These are phyloP conservation scores for Amphicarpaea edgeworthii DNA, from an alignment of 306 rosid species.

Conservation along the genomic window DNA sequence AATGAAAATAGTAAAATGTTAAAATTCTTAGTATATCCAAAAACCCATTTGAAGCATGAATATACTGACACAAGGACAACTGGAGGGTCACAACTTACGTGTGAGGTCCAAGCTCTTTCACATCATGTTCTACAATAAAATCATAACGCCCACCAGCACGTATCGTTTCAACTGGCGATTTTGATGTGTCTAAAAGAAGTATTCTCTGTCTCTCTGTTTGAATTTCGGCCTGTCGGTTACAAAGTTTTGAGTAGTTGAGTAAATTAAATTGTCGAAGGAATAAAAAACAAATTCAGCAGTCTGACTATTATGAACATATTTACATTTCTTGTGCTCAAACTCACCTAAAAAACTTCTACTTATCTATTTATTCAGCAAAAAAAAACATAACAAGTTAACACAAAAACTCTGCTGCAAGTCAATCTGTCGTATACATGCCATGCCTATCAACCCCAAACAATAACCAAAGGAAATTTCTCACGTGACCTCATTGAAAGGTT, in stretches of 20 bases:
- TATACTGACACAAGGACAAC: background rate
- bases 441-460: background rate
- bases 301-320: background rate
- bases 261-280: background rate
- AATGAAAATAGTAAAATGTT: background rate
- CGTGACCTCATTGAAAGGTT: conserved; percentile 8
- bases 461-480: background rate
- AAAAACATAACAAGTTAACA: conserved; percentile 10
- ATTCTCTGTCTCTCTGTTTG: conserved; percentile 97
- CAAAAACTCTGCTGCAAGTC: conserved; percentile 14
- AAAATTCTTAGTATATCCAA: background rate
- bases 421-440: background rate
- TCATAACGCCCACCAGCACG: conserved; percentile 96
- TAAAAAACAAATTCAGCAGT: background rate
- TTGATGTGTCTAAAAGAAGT: conserved; percentile 87
- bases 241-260: conserved; percentile 5
- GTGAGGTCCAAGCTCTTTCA: conserved; percentile 97
- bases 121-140: conserved; percentile 97
- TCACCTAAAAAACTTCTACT: background rate
- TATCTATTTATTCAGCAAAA: conserved; percentile 20
- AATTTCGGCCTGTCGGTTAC: conserved; percentile 79
- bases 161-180: conserved; percentile 87
- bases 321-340: background rate
- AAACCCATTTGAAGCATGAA: background rate
- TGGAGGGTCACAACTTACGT: conserved; percentile 61